A percentile compares a stretch with the other conserved stretches of the same genome.
Conservation (phyloP, 768 basidiomycete species). For the Heimioporus sp. region DNA sequence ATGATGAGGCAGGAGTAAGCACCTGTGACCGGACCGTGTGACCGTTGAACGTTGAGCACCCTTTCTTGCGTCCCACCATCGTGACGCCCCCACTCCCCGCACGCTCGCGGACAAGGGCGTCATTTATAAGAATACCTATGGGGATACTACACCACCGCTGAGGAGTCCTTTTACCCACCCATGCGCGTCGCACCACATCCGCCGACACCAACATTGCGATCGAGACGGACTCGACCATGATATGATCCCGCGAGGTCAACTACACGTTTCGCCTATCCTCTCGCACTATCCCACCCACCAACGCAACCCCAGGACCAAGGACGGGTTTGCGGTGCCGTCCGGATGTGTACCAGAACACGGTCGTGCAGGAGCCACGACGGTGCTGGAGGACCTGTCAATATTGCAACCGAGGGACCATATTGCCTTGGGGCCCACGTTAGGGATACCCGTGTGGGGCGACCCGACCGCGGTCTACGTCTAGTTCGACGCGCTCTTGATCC, state of each 20-base stretch:
- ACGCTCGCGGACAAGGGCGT: too few species aligned
- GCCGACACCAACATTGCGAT: conserved; percentile 45
- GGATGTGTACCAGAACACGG: conserved; percentile 49
- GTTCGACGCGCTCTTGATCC: conserved; percentile 88
- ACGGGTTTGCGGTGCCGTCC: conserved; percentile 39
- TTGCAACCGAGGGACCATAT: conserved; percentile 76
- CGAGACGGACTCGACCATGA: conserved; percentile 75
- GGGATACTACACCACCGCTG: too few species aligned
- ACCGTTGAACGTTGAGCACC: too few species aligned
- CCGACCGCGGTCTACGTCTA: conserved; percentile 86
- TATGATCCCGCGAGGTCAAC: conserved; percentile 82
- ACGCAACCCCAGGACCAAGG: conserved; percentile 12
- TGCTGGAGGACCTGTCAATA: conserved; percentile 75
- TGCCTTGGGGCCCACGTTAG: too few species aligned
- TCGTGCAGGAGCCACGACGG: conserved; percentile 41
- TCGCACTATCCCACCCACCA: conserved; percentile 40
- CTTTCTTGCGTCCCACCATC: too few species aligned
- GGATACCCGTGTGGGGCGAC: conserved; percentile 80
- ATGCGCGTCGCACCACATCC: conserved; percentile 24
- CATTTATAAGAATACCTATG: too few species aligned
- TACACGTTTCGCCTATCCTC: conserved; percentile 84
- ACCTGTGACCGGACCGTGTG: too few species aligned
- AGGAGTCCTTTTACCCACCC: conserved; percentile 55
- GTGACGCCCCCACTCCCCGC: too few species aligned
- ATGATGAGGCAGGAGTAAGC: too few species aligned